Evolutionary conservation across 805 yeast genomes (phyloP).

Genomic region (Myxozyma neotropica): DNA sequence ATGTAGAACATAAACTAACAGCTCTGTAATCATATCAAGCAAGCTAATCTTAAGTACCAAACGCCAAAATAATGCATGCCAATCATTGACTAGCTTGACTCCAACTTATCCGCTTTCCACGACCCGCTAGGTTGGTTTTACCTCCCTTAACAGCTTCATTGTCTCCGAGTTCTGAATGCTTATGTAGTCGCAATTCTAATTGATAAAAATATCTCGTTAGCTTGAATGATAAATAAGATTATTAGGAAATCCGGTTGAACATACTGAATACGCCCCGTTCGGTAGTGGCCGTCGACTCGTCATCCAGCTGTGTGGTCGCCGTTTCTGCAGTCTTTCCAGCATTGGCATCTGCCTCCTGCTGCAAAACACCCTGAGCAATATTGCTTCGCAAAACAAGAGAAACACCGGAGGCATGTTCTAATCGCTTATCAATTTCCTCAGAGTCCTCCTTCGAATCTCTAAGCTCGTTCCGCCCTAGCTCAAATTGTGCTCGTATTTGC

Average conservation of each 20-base stretch:
- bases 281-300: neutral
- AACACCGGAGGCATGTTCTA: constrained; percentile 67
- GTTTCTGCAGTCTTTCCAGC: constrained; percentile 9
- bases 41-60: neutral
- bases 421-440: constrained; percentile 53
- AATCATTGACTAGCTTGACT: constrained; percentile 4
- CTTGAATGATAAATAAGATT: neutral
- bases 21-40: neutral
- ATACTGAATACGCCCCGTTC: constrained; percentile 29
- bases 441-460: constrained; percentile 31
- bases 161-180: constrained; percentile 86
- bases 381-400: constrained; percentile 67
- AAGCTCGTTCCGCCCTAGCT: constrained; percentile 38
- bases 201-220: neutral
- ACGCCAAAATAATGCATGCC: neutral
- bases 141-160: constrained; percentile 68
- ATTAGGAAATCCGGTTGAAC: neutral
- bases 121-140: constrained; percentile 29
- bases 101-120: constrained; percentile 21
- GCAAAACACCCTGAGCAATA: constrained; percentile 77
- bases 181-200: constrained; percentile 65
- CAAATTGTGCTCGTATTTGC: constrained; percentile 59
- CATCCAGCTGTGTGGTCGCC: constrained; percentile 31
- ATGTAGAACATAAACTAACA: neutral
- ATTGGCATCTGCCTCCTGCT: constrained; percentile 41